Percentiles rank a stretch among this genome's conserved stretches.
These are phyloP conservation scores for Spergularia bocconei DNA, from an alignment of 148 eudicot species.

Conservation along the genomic window DNA sequence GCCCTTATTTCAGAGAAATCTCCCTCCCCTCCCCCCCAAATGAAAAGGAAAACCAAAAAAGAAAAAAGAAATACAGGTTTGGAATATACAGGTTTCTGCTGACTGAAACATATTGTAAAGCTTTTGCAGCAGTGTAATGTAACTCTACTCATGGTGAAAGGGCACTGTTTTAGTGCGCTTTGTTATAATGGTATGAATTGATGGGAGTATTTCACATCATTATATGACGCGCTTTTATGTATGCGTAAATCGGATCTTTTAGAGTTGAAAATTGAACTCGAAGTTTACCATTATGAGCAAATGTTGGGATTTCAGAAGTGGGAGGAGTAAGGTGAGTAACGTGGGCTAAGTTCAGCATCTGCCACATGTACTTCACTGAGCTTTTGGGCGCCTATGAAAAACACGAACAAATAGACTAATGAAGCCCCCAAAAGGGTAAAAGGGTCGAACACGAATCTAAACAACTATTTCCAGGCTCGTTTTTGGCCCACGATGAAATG, in stretches of 20 bases:
- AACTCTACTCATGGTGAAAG: slow-evolving; percentile 5
- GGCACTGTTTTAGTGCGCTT: too few relatives aligned
- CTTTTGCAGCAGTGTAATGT: slow-evolving; percentile 25
- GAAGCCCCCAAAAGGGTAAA: neutral
- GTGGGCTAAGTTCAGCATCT: neutral
- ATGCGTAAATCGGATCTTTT: too few relatives aligned
- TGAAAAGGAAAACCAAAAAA: neutral
- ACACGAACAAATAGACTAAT: neutral
- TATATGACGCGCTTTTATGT: too few relatives aligned
- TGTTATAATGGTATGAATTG: too few relatives aligned
- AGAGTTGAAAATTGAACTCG: too few relatives aligned
- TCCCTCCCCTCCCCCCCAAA: neutral
- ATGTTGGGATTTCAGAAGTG: too few relatives aligned
- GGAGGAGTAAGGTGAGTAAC: neutral
- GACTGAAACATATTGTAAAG: slow-evolving; percentile 29
- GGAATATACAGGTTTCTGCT: slow-evolving; percentile 21
- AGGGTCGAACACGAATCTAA: neutral
- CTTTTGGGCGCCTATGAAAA: neutral
- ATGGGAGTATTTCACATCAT: too few relatives aligned
- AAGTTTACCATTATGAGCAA: too few relatives aligned
- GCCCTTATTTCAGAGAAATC: slow-evolving; percentile 4
- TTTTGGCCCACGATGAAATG: neutral
- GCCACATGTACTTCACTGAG: slow-evolving; percentile 1
- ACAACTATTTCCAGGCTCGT: neutral
- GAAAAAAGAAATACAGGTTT: neutral